Percentiles rank a stretch among this genome's conserved stretches.
Evolutionary conservation across 2,329 filamentous ascomycete species (phyloP).

Genomic region (Fusarium subtropicale): DNA sequence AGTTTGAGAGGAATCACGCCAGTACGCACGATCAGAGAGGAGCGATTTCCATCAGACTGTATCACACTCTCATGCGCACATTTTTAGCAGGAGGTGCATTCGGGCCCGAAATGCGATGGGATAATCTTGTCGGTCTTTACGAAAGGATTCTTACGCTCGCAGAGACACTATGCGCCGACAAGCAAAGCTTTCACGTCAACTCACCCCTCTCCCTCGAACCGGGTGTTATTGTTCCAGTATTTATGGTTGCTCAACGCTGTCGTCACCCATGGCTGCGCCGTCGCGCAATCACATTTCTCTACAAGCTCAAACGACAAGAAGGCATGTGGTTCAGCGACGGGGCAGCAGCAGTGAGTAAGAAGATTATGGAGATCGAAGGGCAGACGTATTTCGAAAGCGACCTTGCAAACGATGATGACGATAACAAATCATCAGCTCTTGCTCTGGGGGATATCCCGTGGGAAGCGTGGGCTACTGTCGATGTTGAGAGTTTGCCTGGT

Average conservation of each 20-base stretch:
- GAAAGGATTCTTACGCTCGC: conserved; percentile 44
- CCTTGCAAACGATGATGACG: conserved; percentile 7
- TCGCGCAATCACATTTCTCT: conserved; percentile 43
- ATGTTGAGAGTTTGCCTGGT: conserved; percentile 15
- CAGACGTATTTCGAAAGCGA: conserved; percentile 36
- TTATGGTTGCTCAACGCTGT: conserved; percentile 46
- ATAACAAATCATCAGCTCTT: not conserved
- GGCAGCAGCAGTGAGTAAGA: conserved; percentile 39
- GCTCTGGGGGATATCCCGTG: conserved; percentile 31
- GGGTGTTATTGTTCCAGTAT: conserved; percentile 50
- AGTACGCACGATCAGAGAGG: conserved; percentile 25
- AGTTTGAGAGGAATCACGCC: conserved; percentile 33
- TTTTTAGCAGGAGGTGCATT: conserved; percentile 32
- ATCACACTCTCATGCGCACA: conserved; percentile 45
- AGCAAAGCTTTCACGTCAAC: conserved; percentile 21
- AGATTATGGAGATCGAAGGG: conserved; percentile 42
- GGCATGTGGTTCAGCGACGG: conserved; percentile 51
- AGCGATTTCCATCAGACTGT: conserved; percentile 46
- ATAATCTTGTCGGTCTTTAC: conserved; percentile 46
- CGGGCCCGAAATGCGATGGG: conserved; percentile 48
- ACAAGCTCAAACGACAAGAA: conserved; percentile 47
- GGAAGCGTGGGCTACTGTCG: conserved; percentile 40
- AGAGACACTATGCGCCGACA: conserved; percentile 35
- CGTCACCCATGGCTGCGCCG: conserved; percentile 49
- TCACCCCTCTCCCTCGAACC: conserved; percentile 50